A percentile compares a stretch with the other conserved stretches of the same genome.
These are phyloP conservation scores for Ogataea hybrid DNA, from an alignment of 1,139 yeast genomes.

Conservation along the genomic window DNA sequence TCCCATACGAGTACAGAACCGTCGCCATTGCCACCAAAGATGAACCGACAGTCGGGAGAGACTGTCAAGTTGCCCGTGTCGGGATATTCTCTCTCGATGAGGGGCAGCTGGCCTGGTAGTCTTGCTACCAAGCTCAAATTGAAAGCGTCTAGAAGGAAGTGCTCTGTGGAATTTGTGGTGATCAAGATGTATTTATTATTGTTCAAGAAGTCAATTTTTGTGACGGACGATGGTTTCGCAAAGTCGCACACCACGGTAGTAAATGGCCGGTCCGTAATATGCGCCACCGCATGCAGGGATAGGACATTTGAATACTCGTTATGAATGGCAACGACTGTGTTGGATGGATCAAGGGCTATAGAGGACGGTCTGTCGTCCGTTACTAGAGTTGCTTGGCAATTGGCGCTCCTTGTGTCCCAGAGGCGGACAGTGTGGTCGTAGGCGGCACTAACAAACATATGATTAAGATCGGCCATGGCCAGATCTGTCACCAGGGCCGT, in stretches of 20 bases:
- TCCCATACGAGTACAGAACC: constrained; percentile 65
- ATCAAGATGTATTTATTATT: constrained; percentile 75
- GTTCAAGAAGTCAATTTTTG: constrained; percentile 77
- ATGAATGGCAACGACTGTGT: constrained; percentile 69
- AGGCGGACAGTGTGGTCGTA: constrained; percentile 76
- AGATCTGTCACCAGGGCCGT: constrained; percentile 67
- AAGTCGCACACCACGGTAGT: constrained; percentile 38
- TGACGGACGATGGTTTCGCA: constrained; percentile 50
- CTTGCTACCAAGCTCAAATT: constrained; percentile 17
- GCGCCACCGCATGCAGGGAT: constrained; percentile 37
- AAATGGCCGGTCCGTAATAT: constrained; percentile 30
- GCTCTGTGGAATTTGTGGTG: constrained; percentile 31
- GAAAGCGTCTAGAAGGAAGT: constrained; percentile 26
- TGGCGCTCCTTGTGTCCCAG: constrained; percentile 77
- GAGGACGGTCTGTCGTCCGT: constrained; percentile 44
- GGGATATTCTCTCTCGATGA: constrained; percentile 17
- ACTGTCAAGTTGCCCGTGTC: constrained; percentile 37
- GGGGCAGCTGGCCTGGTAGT: constrained; percentile 18
- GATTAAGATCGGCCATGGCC: constrained; percentile 73
- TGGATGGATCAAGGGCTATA: constrained; percentile 20
- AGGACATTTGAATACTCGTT: constrained; percentile 46
- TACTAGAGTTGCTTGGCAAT: constrained; percentile 61
- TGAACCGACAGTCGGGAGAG: constrained; percentile 79
- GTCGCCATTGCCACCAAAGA: constrained; percentile 63
- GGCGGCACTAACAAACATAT: constrained; percentile 66